Evolutionary conservation across 108 stramenopile genomes (phyloP).

Genomic region (Stephanodiscus minutulus): DNA sequence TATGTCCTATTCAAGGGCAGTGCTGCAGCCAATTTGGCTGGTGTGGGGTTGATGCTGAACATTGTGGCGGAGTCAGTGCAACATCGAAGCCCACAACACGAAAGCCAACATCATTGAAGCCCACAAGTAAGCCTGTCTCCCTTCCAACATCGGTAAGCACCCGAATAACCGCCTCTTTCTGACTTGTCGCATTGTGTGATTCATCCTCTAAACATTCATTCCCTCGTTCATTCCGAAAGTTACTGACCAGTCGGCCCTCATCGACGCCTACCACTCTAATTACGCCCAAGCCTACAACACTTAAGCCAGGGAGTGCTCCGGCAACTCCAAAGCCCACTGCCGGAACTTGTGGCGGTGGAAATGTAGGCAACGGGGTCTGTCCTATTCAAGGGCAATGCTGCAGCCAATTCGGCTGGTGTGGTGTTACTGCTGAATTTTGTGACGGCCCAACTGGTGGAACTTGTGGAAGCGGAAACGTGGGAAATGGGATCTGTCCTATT

Average conservation of each 20-base stretch:
- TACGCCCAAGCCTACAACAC: background rate
- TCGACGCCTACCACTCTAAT: background rate
- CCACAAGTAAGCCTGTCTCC: background rate
- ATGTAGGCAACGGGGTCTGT: conserved; percentile 26
- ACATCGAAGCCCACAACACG: background rate
- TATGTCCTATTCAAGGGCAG: conserved; percentile 22
- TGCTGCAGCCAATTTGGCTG: conserved; percentile 42
- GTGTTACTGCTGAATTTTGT: conserved; percentile 27
- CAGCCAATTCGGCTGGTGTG: conserved; percentile 36
- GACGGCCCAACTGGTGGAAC: background rate
- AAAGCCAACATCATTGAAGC: background rate
- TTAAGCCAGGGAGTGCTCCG: background rate
- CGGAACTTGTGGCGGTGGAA: conserved; percentile 20
- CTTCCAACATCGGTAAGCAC: background rate
- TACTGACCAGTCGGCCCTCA: background rate
- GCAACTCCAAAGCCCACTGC: background rate
- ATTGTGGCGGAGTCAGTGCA: conserved; percentile 11
- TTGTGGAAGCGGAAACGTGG: conserved; percentile 22
- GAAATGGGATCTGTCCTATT: conserved; percentile 25
- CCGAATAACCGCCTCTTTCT: background rate
- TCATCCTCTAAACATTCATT: no score
- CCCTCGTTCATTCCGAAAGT: background rate
- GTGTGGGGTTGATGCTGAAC: conserved; percentile 30
- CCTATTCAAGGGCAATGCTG: conserved; percentile 28
- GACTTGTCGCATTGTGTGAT: background rate